These are phyloP conservation scores for Populus trichocarpa DNA, from an alignment of 441 rosid genomes.

Conservation along the genomic window DNA sequence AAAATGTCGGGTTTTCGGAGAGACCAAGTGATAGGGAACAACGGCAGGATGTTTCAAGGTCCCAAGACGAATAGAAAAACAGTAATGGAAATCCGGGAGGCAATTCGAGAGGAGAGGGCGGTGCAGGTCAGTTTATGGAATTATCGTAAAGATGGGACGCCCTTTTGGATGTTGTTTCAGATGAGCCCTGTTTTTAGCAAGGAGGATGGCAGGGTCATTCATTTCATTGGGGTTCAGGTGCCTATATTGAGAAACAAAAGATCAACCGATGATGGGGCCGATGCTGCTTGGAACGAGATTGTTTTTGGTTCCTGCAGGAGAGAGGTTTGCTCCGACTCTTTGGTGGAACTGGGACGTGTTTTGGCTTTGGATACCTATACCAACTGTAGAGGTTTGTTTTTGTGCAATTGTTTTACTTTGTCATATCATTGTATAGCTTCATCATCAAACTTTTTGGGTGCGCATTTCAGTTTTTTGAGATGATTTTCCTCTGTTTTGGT, in stretches of 20 bases:
- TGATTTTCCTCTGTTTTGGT: neutral
- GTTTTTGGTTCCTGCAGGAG: constrained; percentile 74
- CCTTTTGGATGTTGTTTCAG: constrained; percentile 83
- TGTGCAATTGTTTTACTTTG: neutral
- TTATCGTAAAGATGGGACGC: constrained; percentile 78
- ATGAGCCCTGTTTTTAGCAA: constrained; percentile 62
- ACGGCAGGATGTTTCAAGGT: constrained; percentile 84
- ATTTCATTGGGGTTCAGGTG: constrained; percentile 84
- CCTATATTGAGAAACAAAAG: constrained; percentile 42
- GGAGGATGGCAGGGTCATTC: constrained; percentile 54
- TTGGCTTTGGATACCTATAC: constrained; percentile 36
- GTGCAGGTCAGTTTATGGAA: constrained; percentile 61
- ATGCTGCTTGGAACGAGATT: constrained; percentile 35
- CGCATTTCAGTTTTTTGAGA: neutral
- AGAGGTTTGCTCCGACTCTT: constrained; percentile 59
- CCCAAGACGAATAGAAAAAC: constrained; percentile 64
- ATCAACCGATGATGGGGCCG: constrained; percentile 30
- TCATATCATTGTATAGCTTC: neutral
- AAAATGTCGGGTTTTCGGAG: constrained; percentile 64
- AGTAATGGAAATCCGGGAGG: constrained; percentile 79
- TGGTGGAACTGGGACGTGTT: constrained; percentile 37
- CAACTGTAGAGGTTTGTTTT: constrained; percentile 42
- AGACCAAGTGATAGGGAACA: constrained; percentile 69
- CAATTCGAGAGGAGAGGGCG: constrained; percentile 63
- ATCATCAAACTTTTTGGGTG: neutral